Evolutionary conservation across 371 early-diverging fungal species (phyloP), one percentile per base, ranked within the genome.

Genomic region (Mucor racemosus): DNA sequence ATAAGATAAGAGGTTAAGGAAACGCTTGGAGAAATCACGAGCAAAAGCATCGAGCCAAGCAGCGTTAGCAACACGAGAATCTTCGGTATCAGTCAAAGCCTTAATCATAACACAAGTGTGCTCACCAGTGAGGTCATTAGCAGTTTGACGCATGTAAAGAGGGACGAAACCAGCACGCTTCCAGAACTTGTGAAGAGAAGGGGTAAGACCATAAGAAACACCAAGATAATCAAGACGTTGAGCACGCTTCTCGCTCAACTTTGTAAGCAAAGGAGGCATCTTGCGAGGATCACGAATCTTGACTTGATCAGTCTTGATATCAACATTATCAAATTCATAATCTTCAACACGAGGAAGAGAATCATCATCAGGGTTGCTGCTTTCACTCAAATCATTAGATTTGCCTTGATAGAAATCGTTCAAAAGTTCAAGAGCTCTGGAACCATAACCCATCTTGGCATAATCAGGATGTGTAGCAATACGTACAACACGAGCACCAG

Each of bases 391-490:
- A 58, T 84, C 81, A 42, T 85, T 77, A 65, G 92, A 86, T 72
- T 93, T 84, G 36, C 96, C 95, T 74, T 89, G 86, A 80, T 95
- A 97, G 77, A 92, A 96, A 44, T 90, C 83, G n/a, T 89, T 88
- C 38, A 99, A 80, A 56, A 91, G 83, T 48, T 94, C 91, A 35
- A 99, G 76, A 7, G 97, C 95, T 17, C 94, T 86, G 19, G 89
- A 80, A 2, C 99, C 99, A 79, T 98, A 99, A 5, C 99, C 99
- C 99, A 98, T 99, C 69, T 92, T 88, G 56, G 91, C 86, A 74
- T 97, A 98, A 66, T 98, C 98, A 7, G 99, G 99, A 78, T 99
- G 99, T 1, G 99, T 97, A 36, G 99, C 99, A 68, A 99, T 98
- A 64, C 99, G 94, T n/a, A 99, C 99, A n/a, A 99, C 90, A 65